Evolutionary conservation across 306 rosid species (phyloP).

Genomic region (Lotus japonicus): DNA sequence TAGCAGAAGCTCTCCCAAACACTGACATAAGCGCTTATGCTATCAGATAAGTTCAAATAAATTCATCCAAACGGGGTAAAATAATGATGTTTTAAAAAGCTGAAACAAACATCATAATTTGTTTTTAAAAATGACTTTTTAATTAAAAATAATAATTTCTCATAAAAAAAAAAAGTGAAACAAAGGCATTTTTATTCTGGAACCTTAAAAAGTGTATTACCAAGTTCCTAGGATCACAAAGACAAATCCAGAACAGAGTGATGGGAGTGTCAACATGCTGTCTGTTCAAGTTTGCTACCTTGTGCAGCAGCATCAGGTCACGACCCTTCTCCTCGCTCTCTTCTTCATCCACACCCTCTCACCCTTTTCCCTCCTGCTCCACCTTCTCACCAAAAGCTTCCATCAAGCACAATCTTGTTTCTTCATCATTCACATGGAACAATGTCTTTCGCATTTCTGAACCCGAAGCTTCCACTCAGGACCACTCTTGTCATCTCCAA

Average conservation of each 20-base stretch:
- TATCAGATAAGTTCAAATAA: too few relatives aligned
- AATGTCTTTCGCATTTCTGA: constrained; percentile 39
- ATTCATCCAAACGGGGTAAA: too few relatives aligned
- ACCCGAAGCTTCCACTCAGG: constrained; percentile 18
- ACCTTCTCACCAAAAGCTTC: neutral
- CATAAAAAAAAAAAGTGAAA: too few relatives aligned
- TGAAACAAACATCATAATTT: too few relatives aligned
- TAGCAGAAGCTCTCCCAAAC: too few relatives aligned
- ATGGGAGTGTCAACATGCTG: neutral
- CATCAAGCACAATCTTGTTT: neutral
- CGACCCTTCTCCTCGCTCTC: neutral
- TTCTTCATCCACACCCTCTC: neutral
- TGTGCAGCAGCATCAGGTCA: neutral
- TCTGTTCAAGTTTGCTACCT: too few relatives aligned
- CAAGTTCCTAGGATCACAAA: neutral
- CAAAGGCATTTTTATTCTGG: too few relatives aligned
- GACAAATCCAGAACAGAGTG: neutral
- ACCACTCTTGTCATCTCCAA: constrained; percentile 45
- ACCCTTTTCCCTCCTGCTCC: neutral
- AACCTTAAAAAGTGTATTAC: too few relatives aligned
- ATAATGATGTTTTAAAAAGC: too few relatives aligned
- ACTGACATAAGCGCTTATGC: too few relatives aligned
- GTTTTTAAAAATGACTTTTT: too few relatives aligned
- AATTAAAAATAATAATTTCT: too few relatives aligned
- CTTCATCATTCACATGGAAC: constrained; percentile 53